Evolutionary conservation across 2,329 filamentous ascomycete species (phyloP).

Genomic region (Beauveria bassiana): DNA sequence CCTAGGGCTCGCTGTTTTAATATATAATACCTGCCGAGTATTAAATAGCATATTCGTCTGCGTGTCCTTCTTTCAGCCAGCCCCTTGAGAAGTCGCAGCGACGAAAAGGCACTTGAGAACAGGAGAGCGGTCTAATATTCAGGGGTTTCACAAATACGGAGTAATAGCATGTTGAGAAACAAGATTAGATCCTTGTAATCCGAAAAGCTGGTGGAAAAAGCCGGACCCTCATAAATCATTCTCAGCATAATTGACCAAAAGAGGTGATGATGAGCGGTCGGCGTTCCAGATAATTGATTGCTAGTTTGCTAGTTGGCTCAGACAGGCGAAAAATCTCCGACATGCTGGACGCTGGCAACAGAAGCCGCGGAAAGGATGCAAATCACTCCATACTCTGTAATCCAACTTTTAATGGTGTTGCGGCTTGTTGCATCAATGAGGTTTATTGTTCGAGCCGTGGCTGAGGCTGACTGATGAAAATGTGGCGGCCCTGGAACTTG

Average conservation of each 20-base stretch:
- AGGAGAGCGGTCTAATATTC: too few relatives aligned
- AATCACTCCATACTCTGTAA: not conserved
- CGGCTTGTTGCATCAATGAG: not conserved
- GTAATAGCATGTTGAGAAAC: not conserved
- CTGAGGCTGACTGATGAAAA: slow-evolving; percentile 1
- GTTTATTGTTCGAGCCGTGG: not conserved
- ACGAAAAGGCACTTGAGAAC: too few relatives aligned
- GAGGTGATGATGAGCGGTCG: not conserved
- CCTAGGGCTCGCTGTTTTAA: not conserved
- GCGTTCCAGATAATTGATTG: too few relatives aligned
- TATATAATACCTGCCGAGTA: not conserved
- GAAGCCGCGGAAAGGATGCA: not conserved
- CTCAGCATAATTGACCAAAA: not conserved
- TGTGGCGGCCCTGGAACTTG: not conserved
- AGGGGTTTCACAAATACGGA: too few relatives aligned
- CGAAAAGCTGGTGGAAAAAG: not conserved
- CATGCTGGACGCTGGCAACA: not conserved
- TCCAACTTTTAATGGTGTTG: not conserved
- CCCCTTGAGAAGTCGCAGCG: not conserved
- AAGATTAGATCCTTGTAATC: not conserved
- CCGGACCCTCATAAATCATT: not conserved
- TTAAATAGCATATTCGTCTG: too few relatives aligned
- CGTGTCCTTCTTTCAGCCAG: not conserved
- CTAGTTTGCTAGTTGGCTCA: not conserved
- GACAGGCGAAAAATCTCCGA: not conserved